Base-by-base conservation (phyloP, 2,329 filamentous ascomycete species). In the Ophiostoma triangulosporum region DNA sequence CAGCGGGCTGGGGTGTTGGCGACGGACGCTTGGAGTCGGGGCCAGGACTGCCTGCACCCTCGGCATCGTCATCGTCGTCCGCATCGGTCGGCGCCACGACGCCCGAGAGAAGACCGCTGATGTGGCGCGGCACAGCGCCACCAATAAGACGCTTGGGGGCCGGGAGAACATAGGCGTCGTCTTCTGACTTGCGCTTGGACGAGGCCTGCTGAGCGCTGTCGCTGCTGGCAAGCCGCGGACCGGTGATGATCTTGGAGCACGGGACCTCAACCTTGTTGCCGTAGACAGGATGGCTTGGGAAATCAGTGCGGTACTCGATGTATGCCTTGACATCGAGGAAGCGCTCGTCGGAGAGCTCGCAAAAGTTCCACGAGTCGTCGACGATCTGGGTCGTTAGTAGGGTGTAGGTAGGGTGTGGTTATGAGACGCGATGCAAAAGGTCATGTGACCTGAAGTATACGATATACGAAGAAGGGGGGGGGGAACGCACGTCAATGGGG, bases 151-250 rank as follows among this genome's bases (percentile, higher is more conserved):
- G 72, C 66, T 80, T 80, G 27, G 71, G 66, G 1, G 70, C 69
- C 1, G 73, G 72, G 57, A 75, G 71, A 22, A 69, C 71, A 20
- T 77, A 75, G 1, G 68, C 69, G 56, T 74, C 72, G 27, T 71
- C 72, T 14, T 70, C 71, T 6, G 75, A 71, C 60, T 72, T 76
- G 24, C 76, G 72, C 65, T 79, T 80, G 62, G 67, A 17, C 33
- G 55, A 52, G 36, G 53, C 52, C 33, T 57, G 58, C 20, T 31
- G 9, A 22, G 12, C 26, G 15, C 27, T 45, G 31, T 36, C 48
- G 3, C 29, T 40, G n/a, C 38, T 50, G 40, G 32, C 31, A 14
- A 58, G 17, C 6, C 31, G n/a, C 14, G 53, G 55, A 12, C 57
- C 56, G 2, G 57, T 57, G 26, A 61, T 48, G 11, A 60, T 58